Conservation (phyloP, 805 yeast genomes). For the Pichia occidentalis region DNA sequence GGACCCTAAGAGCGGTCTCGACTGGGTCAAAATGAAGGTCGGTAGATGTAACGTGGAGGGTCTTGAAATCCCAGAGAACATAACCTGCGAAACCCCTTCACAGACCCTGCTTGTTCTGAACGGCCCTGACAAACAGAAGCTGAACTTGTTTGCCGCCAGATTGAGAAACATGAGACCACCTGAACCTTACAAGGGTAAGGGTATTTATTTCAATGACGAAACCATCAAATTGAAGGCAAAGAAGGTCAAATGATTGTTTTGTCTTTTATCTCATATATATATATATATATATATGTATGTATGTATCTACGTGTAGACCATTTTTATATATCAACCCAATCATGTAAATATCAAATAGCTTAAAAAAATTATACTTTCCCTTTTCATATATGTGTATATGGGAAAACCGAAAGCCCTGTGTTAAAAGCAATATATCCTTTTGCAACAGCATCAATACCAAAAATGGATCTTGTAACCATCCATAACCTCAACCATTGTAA, state of each 20-base stretch:
- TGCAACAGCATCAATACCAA: no score
- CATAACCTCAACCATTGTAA: no score
- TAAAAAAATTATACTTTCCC: background rate
- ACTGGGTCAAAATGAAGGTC: constrained; percentile 68
- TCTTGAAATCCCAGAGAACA: constrained; percentile 67
- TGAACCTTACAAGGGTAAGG: constrained; percentile 98
- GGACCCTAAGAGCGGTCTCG: constrained; percentile 39
- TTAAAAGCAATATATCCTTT: background rate
- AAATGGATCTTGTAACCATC: no score
- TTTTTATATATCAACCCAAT: no score
- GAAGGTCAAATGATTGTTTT: constrained; percentile 67
- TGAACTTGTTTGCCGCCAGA: constrained; percentile 80
- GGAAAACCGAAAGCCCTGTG: background rate
- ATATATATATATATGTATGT: constrained; percentile 5
- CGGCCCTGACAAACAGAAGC: constrained; percentile 84
- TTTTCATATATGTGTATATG: background rate
- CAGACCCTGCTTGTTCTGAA: constrained; percentile 83
- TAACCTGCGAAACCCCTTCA: constrained; percentile 69
- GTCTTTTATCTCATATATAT: background rate
- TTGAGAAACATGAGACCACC: constrained; percentile 88
- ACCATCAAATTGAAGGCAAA: constrained; percentile 85
- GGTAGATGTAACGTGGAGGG: constrained; percentile 83
- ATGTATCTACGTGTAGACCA: background rate
- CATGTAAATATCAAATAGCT: no score
- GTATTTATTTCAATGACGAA: constrained; percentile 87